Base-by-base conservation (phyloP, 495 filamentous ascomycete genomes). In the Trichocladium uniseriatum region DNA sequence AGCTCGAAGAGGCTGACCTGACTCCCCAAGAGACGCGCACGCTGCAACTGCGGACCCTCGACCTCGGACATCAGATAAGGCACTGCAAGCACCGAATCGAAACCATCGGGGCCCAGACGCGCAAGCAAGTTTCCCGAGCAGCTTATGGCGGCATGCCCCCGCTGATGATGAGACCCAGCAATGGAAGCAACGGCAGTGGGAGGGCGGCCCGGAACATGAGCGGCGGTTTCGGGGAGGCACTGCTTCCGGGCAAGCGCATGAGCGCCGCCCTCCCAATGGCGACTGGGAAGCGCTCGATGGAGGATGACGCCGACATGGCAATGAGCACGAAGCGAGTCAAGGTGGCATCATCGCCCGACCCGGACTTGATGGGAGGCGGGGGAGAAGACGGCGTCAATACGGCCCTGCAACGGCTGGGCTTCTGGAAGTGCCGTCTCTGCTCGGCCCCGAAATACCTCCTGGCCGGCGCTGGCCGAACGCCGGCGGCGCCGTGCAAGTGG, bases 401-500 rank as follows among this genome's bases (percentile, higher is more conserved):
- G 14, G 34, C 40, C 0, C 38, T 71, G 9, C 67, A 70, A 44
- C 68, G 70, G 2, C 65, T 71, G 13, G 70, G 70, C 2, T 67
- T 64, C 45, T 73, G 70, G 70, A 64, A 65, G 40, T 73, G 70
- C 37, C 68, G 67, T 1, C 62, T 73, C 0, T 73, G 70, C 55
- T 54, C 55, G 2, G 60, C 69, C 0, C 52, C 56, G 24, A 71
- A 69, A 27, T 73, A 67, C 29, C 55, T 68, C 6, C 55, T 66
- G 14, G 68, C 69, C 0, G 65, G 65, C 15, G 37, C 51, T 15
- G 62, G 62, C 20, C 61, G 68, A 42, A 58, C 63, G 2, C 70
- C 70, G n/a, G 68, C 67, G 28, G 60, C 60, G 43, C 70, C 70
- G 38, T 69, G 68, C 61, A 73, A 72, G 48, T 71, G 68, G 68